phyloP scores from a whole-genome alignment of 306 rosid genomes.

The Cicer pinnatifidum region DNA sequence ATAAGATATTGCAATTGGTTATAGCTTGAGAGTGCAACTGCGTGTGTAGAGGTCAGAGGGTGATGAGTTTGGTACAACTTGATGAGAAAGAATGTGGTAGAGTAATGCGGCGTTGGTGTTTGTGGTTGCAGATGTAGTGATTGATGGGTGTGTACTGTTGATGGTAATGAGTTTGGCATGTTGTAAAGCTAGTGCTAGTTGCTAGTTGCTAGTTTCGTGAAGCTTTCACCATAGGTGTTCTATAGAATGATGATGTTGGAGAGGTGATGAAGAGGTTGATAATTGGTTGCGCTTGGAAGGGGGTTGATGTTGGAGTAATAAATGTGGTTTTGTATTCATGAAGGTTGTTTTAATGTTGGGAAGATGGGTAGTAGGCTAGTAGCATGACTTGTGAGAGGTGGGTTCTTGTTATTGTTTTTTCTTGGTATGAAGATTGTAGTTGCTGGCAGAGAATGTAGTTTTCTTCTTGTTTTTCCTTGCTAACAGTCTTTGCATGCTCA shows the following conservation, averaged over 20 bases:
- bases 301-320: background rate
- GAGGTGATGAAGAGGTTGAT: background rate
- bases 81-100: background rate
- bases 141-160: background rate
- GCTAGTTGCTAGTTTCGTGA: background rate
- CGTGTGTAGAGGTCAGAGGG: background rate
- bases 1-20: background rate
- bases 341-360: background rate
- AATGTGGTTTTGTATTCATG: background rate
- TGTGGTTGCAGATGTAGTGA: background rate
- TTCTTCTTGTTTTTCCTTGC: background rate
- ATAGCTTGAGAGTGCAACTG: background rate
- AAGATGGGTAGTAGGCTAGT: background rate
- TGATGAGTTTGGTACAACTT: background rate
- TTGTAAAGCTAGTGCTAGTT: background rate
- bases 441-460: background rate
- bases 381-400: background rate
- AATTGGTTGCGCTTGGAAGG: background rate
- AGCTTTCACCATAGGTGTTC: background rate
- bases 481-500: background rate
- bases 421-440: background rate
- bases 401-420: background rate
- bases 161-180: background rate
- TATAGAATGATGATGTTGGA: background rate
- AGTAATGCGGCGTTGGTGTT: background rate